phyloP scores from a whole-genome alignment of 345 rosid species.

The Eucalyptus regnans region DNA sequence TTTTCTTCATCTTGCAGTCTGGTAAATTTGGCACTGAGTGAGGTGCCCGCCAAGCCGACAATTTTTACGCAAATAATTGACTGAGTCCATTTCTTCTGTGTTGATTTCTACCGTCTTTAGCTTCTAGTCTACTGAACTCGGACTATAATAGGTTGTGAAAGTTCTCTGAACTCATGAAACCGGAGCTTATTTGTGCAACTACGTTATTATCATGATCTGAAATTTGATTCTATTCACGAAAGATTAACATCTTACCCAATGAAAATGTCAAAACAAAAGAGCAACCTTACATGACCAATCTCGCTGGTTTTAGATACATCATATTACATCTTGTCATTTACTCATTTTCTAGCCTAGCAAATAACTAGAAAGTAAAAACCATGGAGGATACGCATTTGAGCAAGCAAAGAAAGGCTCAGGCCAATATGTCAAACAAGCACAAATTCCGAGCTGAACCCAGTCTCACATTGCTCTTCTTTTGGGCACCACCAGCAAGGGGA shows the following conservation, averaged over 20 bases:
- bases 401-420: not conserved
- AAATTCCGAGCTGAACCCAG: not conserved
- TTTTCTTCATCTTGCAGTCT: not conserved
- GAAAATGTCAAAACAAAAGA: not conserved
- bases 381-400: not conserved
- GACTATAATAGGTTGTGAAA: not conserved
- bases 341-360: not conserved
- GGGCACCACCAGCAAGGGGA: constrained; percentile 18
- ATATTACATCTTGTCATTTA: not conserved
- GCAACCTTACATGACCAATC: not conserved
- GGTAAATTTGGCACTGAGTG: not conserved
- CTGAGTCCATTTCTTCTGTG: not conserved
- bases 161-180: not conserved
- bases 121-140: not conserved
- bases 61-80: not conserved
- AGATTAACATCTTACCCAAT: not conserved
- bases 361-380: not conserved
- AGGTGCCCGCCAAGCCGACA: not conserved
- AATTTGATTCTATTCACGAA: not conserved
- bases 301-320: not conserved
- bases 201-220: not conserved
- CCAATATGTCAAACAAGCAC: not conserved
- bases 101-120: not conserved
- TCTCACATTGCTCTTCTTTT: not conserved
- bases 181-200: not conserved